Evolutionary conservation across 495 filamentous ascomycete species (phyloP).

Genomic region (Aspergillus bridgeri): DNA sequence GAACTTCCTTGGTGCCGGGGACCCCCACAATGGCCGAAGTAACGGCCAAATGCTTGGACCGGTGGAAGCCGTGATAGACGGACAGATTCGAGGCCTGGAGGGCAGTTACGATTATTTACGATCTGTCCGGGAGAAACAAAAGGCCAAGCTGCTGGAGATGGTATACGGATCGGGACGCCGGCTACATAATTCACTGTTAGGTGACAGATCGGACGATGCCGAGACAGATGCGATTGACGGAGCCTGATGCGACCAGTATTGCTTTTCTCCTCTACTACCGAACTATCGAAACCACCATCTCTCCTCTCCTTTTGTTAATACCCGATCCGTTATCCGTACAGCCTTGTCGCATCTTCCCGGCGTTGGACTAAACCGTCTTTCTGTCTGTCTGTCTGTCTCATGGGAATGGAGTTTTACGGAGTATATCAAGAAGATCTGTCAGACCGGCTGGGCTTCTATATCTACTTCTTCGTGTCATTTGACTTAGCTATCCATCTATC

Average conservation of each 20-base stretch:
- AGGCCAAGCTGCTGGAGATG: constrained; percentile 76
- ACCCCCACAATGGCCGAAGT: constrained; percentile 22
- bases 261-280: neutral
- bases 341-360: neutral
- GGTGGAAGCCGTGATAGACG: constrained; percentile 59
- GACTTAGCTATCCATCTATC: neutral
- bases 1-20: constrained; percentile 37
- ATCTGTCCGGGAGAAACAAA: constrained; percentile 70
- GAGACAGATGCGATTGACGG: constrained; percentile 13
- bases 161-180: constrained; percentile 61
- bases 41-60: constrained; percentile 59
- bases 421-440: neutral
- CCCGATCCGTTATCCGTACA: neutral
- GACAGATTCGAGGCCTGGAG: constrained; percentile 78
- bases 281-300: neutral
- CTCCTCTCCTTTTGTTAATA: neutral
- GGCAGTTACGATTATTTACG: constrained; percentile 73
- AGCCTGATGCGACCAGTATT: neutral
- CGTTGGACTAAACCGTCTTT: neutral
- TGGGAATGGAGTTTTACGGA: neutral
- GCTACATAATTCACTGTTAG: constrained; percentile 26
- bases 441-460: neutral
- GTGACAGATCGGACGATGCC: constrained; percentile 19
- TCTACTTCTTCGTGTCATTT: neutral
- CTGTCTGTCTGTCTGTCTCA: neutral